Conservation (phyloP, 768 basidiomycete species). For the Trametes villosa region DNA sequence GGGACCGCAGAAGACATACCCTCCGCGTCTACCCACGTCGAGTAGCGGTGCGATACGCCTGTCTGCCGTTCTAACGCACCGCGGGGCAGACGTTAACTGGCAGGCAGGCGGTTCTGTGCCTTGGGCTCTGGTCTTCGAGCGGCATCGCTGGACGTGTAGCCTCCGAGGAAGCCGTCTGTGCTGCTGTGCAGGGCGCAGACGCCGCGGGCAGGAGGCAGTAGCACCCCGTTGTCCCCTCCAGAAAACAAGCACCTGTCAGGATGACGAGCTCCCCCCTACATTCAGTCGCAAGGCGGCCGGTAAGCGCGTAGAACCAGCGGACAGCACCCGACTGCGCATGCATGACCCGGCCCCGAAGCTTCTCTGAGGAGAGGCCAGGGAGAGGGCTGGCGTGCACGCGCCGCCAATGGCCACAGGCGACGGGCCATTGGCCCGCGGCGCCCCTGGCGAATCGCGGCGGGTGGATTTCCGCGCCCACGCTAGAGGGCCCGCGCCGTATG, state of each 20-base stretch:
- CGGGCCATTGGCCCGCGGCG: constrained; percentile 10
- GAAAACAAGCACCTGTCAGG: constrained; percentile 5
- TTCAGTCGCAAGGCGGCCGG: constrained; percentile 12
- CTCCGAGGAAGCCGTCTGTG: not conserved
- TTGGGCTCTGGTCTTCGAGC: not conserved
- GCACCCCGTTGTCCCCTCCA: not conserved
- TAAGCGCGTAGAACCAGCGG: not conserved
- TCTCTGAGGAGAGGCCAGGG: too few relatives aligned
- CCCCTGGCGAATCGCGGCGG: constrained; percentile 14
- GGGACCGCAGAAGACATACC: constrained; percentile 4
- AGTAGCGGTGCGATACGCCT: constrained; percentile 3
- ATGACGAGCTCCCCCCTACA: constrained; percentile 9
- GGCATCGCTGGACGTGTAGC: not conserved
- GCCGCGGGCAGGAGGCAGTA: not conserved
- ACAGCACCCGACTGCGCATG: constrained; percentile 22
- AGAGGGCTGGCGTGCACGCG: not conserved
- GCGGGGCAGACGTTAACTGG: constrained; percentile 9
- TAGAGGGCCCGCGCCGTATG: constrained; percentile 12
- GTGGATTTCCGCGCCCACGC: constrained; percentile 8
- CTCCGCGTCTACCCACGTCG: constrained; percentile 9
- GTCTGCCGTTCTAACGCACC: constrained; percentile 12
- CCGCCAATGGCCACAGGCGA: constrained; percentile 10
- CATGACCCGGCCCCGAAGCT: constrained; percentile 24
- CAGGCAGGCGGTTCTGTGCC: constrained; percentile 10
- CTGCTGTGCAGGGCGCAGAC: constrained; percentile 16